Conservation (phyloP, 2,329 filamentous ascomycete genomes). For the Byssothecium circinans region DNA sequence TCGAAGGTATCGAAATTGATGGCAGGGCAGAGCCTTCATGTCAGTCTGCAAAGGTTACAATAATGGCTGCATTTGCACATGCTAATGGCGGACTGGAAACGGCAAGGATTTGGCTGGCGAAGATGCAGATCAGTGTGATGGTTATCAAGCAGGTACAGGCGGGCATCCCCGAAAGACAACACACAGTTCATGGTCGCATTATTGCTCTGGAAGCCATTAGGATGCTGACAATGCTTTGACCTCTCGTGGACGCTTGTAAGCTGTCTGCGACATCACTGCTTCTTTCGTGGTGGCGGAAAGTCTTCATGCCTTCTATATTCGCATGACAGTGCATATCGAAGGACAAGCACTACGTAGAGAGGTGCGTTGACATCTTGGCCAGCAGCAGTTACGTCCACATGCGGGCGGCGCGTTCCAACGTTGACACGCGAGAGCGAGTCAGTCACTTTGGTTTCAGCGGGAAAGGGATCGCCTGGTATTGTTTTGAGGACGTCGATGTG, state of each 20-base stretch:
- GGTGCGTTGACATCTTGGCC: too few relatives aligned
- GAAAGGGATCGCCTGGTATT: slow-evolving; percentile 5
- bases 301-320: slow-evolving; percentile 16
- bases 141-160: neutral
- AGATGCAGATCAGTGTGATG: too few relatives aligned
- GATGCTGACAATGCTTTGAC: slow-evolving; percentile 2
- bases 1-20: neutral
- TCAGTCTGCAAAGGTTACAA: too few relatives aligned
- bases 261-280: too few relatives aligned
- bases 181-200: neutral
- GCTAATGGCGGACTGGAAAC: neutral
- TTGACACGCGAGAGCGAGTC: slow-evolving; percentile 8
- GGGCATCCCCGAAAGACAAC: neutral
- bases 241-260: too few relatives aligned
- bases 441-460: slow-evolving; percentile 22
- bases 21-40: slow-evolving; percentile 2
- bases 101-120: too few relatives aligned
- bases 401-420: too few relatives aligned
- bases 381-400: too few relatives aligned
- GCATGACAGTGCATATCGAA: slow-evolving; percentile 2
- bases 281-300: too few relatives aligned
- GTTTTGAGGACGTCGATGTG: too few relatives aligned
- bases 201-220: neutral
- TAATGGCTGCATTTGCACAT: neutral
- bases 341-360: too few relatives aligned